Conservation (phyloP, 768 basidiomycete genomes). For the Calocera viscosa region DNA sequence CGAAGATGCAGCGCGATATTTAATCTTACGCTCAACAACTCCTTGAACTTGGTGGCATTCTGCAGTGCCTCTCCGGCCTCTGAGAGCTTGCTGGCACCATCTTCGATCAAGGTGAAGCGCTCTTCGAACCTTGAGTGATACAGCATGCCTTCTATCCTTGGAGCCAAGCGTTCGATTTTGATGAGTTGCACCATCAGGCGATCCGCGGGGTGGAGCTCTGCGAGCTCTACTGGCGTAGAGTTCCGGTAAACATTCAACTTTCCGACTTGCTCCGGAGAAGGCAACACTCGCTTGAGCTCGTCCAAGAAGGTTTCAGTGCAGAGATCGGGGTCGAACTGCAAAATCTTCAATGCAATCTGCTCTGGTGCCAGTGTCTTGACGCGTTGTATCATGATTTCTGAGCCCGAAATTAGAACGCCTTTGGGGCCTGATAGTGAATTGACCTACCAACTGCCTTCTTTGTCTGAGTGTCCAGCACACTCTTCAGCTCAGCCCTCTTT, state of each 20-base stretch:
- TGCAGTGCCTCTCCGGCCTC: slow-evolving; percentile 71
- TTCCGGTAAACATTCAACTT: slow-evolving; percentile 83
- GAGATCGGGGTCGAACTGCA: slow-evolving; percentile 73
- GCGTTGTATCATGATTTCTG: slow-evolving; percentile 87
- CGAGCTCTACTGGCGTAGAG: slow-evolving; percentile 74
- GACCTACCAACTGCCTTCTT: slow-evolving; percentile 83
- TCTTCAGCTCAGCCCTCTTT: slow-evolving; percentile 78
- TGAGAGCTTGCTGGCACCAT: slow-evolving; percentile 70
- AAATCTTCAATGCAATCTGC: slow-evolving; percentile 70
- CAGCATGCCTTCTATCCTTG: slow-evolving; percentile 91
- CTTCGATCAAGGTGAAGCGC: slow-evolving; percentile 65
- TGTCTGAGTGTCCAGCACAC: slow-evolving; percentile 79
- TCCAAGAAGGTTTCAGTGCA: slow-evolving; percentile 82
- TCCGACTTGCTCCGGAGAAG: slow-evolving; percentile 83
- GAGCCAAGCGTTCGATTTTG: slow-evolving; percentile 76
- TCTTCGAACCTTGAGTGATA: slow-evolving; percentile 84
- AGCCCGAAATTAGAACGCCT: not conserved
- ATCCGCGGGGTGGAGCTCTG: slow-evolving; percentile 83
- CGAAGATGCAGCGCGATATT: not conserved
- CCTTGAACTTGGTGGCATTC: slow-evolving; percentile 76
- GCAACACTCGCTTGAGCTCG: slow-evolving; percentile 76
- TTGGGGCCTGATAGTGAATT: not conserved
- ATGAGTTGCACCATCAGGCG: slow-evolving; percentile 94
- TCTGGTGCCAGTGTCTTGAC: slow-evolving; percentile 74
- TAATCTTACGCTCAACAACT: slow-evolving; percentile 61